Evolutionary conservation across 345 rosid genomes (phyloP).

Genomic region (Pseudoturritis turrita): DNA sequence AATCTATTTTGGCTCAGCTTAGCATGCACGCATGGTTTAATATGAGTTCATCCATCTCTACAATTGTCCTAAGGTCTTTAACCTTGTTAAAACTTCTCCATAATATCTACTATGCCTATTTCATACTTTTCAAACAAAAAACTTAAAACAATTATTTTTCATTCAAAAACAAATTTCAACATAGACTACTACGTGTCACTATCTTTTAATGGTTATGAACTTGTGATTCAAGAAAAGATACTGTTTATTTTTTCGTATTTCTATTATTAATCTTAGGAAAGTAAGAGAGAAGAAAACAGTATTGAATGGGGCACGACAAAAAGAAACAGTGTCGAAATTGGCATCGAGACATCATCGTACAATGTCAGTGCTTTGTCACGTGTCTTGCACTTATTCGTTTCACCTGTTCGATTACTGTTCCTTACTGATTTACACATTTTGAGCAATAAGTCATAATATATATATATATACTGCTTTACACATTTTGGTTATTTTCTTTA

Average conservation of each 20-base stretch:
- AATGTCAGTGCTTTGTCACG: constrained; percentile 25
- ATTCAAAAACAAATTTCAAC: too few relatives aligned
- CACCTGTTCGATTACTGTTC: not conserved
- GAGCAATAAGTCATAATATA: not conserved
- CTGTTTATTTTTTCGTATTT: not conserved
- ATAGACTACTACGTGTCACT: too few relatives aligned
- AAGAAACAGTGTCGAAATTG: constrained; percentile 12
- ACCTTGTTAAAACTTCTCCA: too few relatives aligned
- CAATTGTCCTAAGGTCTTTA: too few relatives aligned
- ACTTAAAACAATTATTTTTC: too few relatives aligned
- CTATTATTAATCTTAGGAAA: not conserved
- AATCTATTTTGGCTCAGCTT: too few relatives aligned
- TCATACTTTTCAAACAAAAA: too few relatives aligned
- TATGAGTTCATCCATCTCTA: too few relatives aligned
- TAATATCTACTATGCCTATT: too few relatives aligned
- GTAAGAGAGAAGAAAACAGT: constrained; percentile 1
- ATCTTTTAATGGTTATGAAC: not conserved
- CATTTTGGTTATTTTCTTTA: not conserved
- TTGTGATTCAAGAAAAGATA: not conserved
- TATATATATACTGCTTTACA: not conserved
- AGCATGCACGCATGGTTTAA: too few relatives aligned
- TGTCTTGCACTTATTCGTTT: constrained; percentile 14
- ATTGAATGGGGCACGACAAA: not conserved
- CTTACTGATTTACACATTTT: not conserved
- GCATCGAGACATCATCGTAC: constrained; percentile 32